Evolutionary conservation across 345 rosid genomes (phyloP).

Genomic region (Syzygium oleosum): DNA sequence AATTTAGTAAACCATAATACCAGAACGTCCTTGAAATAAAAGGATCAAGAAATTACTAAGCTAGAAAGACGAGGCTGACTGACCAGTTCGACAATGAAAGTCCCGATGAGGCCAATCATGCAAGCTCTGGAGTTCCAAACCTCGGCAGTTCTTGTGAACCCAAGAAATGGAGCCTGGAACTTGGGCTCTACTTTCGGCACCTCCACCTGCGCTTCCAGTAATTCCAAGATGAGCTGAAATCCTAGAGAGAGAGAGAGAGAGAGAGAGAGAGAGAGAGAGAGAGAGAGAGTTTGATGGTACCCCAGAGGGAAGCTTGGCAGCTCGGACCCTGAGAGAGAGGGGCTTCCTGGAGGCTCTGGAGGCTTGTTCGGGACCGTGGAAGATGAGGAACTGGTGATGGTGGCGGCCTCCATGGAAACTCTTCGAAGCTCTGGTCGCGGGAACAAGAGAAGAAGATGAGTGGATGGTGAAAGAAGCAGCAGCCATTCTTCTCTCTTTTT

Average conservation of each 20-base stretch:
- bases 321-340: slow-evolving; percentile 28
- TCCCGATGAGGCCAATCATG: slow-evolving; percentile 74
- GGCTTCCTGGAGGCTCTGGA: slow-evolving; percentile 12
- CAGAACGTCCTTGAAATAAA: neutral
- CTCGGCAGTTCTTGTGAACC: slow-evolving; percentile 75
- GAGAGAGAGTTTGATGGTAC: slow-evolving; percentile 8
- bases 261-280: neutral
- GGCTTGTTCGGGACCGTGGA: neutral
- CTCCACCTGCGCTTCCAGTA: slow-evolving; percentile 30
- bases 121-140: slow-evolving; percentile 94
- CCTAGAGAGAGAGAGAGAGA: neutral
- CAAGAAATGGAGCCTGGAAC: slow-evolving; percentile 54
- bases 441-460: neutral
- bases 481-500: neutral
- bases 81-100: slow-evolving; percentile 72
- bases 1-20: no score
- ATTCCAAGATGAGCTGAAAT: neutral
- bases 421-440: neutral
- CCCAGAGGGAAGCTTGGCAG: slow-evolving; percentile 61
- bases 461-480: neutral
- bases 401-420: neutral
- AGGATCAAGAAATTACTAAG: neutral
- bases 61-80: neutral
- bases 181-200: slow-evolving; percentile 71
- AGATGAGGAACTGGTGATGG: slow-evolving; percentile 1